phyloP scores from a whole-genome alignment of 768 basidiomycete species.

The Pleurotus platypus region DNA sequence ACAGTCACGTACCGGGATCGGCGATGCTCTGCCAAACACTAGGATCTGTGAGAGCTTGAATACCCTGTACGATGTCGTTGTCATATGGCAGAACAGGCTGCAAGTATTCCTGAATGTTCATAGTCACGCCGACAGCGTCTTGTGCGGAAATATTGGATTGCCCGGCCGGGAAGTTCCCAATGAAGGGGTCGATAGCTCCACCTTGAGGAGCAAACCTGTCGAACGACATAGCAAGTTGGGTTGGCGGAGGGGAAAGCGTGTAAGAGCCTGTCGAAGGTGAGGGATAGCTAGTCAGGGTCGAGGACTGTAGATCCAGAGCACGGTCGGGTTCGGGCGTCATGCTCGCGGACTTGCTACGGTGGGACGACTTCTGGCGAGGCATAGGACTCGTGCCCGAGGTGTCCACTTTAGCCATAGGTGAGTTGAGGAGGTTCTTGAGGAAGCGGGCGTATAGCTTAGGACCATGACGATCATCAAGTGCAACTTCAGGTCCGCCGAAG shows the following conservation, averaged over 20 bases:
- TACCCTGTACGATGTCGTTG: conserved; percentile 55
- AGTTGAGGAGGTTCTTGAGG: conserved; percentile 65
- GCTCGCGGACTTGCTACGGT: conserved; percentile 12
- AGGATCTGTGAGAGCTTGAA: conserved; percentile 55
- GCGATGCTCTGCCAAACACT: conserved; percentile 51
- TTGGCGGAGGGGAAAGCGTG: conserved; percentile 44
- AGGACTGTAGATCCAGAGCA: conserved; percentile 20
- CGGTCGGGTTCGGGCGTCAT: conserved; percentile 16
- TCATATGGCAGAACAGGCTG: conserved; percentile 56
- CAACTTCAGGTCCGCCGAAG: conserved; percentile 65
- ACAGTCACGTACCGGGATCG: conserved; percentile 43
- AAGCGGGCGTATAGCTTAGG: conserved; percentile 80
- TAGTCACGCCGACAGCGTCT: conserved; percentile 16
- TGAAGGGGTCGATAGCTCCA: conserved; percentile 39
- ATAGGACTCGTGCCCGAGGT: conserved; percentile 6
- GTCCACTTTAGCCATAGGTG: conserved; percentile 40
- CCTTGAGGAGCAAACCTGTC: conserved; percentile 42
- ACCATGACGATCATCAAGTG: conserved; percentile 78
- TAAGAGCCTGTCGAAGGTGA: conserved; percentile 37
- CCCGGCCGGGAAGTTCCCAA: conserved; percentile 5
- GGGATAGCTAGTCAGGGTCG: conserved; percentile 25
- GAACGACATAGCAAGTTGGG: conserved; percentile 41
- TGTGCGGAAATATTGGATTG: conserved; percentile 10
- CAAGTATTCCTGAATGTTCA: conserved; percentile 40
- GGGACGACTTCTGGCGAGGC: conserved; percentile 6